A percentile compares a stretch with the other conserved stretches of the same genome.
Conservation (phyloP, 331 rosid species). For the Telfairia occidentalis region DNA sequence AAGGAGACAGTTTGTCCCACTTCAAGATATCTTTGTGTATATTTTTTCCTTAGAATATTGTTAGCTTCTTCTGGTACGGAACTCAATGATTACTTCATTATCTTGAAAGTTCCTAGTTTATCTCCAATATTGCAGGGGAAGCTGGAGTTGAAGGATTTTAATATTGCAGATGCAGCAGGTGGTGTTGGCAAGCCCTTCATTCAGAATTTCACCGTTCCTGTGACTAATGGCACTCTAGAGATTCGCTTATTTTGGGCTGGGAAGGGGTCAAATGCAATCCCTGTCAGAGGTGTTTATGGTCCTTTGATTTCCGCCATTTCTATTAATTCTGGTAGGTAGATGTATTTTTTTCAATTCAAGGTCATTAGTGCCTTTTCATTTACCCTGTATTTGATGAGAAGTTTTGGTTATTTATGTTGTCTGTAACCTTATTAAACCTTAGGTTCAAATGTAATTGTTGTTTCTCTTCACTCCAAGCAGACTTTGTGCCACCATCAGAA, state of each 20-base stretch:
- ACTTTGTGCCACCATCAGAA: slow-evolving; percentile 24
- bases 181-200: slow-evolving; percentile 33
- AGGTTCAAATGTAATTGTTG: neutral
- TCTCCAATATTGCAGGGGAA: slow-evolving; percentile 33
- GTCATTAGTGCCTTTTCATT: neutral
- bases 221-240: slow-evolving; percentile 35
- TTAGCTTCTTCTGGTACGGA: neutral
- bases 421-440: neutral
- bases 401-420: neutral
- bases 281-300: slow-evolving; percentile 50
- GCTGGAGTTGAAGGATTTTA: slow-evolving; percentile 42
- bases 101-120: slow-evolving; percentile 4
- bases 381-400: neutral
- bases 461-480: slow-evolving; percentile 14
- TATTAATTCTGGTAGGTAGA: slow-evolving; percentile 35
- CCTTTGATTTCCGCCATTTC: slow-evolving; percentile 81
- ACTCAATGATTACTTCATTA: neutral
- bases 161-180: slow-evolving; percentile 47
- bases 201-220: slow-evolving; percentile 17
- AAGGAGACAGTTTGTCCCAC: neutral
- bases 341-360: neutral
- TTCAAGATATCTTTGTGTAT: neutral
- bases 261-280: slow-evolving; percentile 51
- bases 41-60: neutral
- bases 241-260: slow-evolving; percentile 78